Percentiles rank a stretch among this genome's conserved stretches.
These are phyloP conservation scores for Diplodia scrobiculata DNA, from an alignment of 2,329 filamentous ascomycete species.

Conservation along the genomic window DNA sequence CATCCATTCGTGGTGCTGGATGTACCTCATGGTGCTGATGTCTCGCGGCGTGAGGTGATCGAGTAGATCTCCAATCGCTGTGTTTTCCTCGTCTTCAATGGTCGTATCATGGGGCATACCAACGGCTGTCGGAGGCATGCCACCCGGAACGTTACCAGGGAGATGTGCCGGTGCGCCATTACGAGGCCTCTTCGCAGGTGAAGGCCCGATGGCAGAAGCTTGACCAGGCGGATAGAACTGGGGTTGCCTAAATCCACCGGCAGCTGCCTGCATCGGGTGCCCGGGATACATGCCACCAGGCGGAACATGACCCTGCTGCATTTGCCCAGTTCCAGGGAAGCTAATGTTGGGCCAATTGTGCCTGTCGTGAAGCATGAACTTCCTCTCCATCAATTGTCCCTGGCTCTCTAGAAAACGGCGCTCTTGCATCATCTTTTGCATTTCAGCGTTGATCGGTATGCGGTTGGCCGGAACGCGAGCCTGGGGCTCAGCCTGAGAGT, in stretches of 20 bases:
- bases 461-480: slow-evolving; percentile 71
- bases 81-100: slow-evolving; percentile 88
- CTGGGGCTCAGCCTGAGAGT: slow-evolving; percentile 72
- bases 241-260: slow-evolving; percentile 34
- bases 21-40: slow-evolving; percentile 82
- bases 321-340: slow-evolving; percentile 13
- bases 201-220: slow-evolving; percentile 42
- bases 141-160: slow-evolving; percentile 50
- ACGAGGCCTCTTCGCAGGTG: slow-evolving; percentile 52
- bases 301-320: slow-evolving; percentile 25
- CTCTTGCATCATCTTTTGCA: slow-evolving; percentile 63
- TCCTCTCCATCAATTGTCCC: slow-evolving; percentile 79
- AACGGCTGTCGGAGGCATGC: slow-evolving; percentile 33
- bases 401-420: slow-evolving; percentile 66
- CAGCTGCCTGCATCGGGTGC: slow-evolving; percentile 42
- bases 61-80: slow-evolving; percentile 81
- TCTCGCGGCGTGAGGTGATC: slow-evolving; percentile 88
- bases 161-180: slow-evolving; percentile 44
- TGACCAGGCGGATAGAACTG: slow-evolving; percentile 38
- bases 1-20: slow-evolving; percentile 98
- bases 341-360: slow-evolving; percentile 78
- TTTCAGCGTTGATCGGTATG: slow-evolving; percentile 63
- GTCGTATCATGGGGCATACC: slow-evolving; percentile 46
- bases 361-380: slow-evolving; percentile 91
- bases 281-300: slow-evolving; percentile 27